These are phyloP conservation scores for Hypocreales sp. DNA, from an alignment of 2,329 filamentous ascomycete species.

Conservation along the genomic window DNA sequence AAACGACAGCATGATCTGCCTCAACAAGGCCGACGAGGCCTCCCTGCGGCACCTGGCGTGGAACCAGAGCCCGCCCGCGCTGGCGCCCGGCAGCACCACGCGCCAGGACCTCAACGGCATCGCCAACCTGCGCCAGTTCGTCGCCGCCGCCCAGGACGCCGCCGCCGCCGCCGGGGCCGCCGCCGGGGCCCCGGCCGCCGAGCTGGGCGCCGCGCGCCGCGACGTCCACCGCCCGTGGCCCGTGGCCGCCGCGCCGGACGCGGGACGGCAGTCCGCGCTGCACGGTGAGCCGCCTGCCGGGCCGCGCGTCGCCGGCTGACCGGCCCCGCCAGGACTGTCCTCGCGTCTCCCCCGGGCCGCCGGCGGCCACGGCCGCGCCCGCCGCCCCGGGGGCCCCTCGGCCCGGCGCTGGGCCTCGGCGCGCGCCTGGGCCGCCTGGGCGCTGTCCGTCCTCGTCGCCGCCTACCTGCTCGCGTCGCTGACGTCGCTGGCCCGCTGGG, in stretches of 20 bases:
- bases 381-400: conserved; percentile 14
- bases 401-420: conserved; percentile 13
- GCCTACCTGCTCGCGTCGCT: conserved; percentile 15
- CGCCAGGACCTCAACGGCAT: conserved; percentile 40
- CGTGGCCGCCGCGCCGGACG: conserved; percentile 6
- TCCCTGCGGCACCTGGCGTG: conserved; percentile 29
- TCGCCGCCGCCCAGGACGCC: conserved; percentile 18
- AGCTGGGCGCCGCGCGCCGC: conserved; percentile 1
- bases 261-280: too few relatives aligned
- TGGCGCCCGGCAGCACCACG: conserved; percentile 33
- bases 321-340: conserved; percentile 10
- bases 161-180: conserved; percentile 11
- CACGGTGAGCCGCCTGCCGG: too few relatives aligned
- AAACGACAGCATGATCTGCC: conserved; percentile 31
- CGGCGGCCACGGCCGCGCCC: conserved; percentile 25
- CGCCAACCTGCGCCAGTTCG: conserved; percentile 30
- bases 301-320: conserved; percentile 2
- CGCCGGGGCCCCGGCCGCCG: conserved; percentile 5
- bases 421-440: conserved; percentile 24
- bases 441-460: conserved; percentile 23
- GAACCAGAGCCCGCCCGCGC: conserved; percentile 36
- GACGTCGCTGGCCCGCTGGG: conserved; percentile 5
- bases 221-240: too few relatives aligned
- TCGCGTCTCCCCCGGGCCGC: conserved; percentile 14
- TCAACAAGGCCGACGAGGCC: conserved; percentile 36